Evolutionary conservation across 2,329 filamentous ascomycete genomes (phyloP), one percentile per base, ranked within the genome.

Genomic region (Stagonosporopsis cucurbitacearum): DNA sequence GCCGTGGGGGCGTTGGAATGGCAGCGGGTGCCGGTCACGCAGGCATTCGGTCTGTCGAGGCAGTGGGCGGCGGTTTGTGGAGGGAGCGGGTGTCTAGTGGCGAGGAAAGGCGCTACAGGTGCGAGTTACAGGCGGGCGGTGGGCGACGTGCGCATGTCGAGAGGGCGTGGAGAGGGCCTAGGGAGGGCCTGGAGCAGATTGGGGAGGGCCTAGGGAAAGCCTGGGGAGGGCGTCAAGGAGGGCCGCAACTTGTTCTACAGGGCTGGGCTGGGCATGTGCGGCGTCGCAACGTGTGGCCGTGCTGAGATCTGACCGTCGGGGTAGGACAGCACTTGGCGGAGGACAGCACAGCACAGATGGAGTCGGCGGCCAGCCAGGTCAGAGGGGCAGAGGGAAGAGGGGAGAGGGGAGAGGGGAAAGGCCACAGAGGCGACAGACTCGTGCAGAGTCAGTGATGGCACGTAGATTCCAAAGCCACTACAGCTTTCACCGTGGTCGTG

Each of bases 1-100:
- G 30, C 28, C 28, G 7, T 30, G 28, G 28, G 28, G 28, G 13
- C 28, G 28, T 30, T 9, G 4, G 9, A 30, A 30, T 30, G 28
- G 28, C 28, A 30, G 62, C 58, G 47, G 58, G 64, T 58, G 65
- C 52, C 52, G 52, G 40, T 50, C 64, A 64, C 51, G 67, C 61
- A 30, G 9, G 65, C 72, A 75, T 75, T 65, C 73, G 71, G 64
- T 48, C 61, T 62, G 59, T n/a, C 48, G 43, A 37, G 20, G 37
- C 33, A 37, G 61, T 33, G 58, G 58, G 46, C 39, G 48, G 54
- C 40, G 51, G 28, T 30, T 12, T 30, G 28, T 1, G 49, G 47
- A 48, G 53, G 30, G 48, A 37, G 36, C 42, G 43, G 37, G n/a
- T 8, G 39, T 51, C 44, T 46, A 42, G 53, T 33, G 51, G 23